Evolutionary conservation across 495 filamentous ascomycete genomes (phyloP), one percentile per base, ranked within the genome.

Genomic region (Penicillium antarcticum): DNA sequence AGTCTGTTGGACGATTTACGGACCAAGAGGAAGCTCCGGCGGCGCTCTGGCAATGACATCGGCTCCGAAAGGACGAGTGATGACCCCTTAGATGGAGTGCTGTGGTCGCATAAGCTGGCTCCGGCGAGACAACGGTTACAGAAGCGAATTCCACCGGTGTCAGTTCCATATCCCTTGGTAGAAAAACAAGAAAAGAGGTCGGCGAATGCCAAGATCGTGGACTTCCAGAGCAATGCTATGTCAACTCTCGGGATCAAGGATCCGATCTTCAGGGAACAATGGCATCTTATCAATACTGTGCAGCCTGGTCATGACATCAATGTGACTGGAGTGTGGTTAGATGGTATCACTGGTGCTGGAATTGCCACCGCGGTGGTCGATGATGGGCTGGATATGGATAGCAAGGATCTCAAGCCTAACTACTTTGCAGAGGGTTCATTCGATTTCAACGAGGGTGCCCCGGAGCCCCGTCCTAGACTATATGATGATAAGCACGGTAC

Each of bases 361-460:
- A 80, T 87, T 9, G 94, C 87, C 1, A 90, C 94, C 4, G 91
- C 92, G 34, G 91, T 98, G 60, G 89, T 98, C 8, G 94, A 98
- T 58, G 94, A 98, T 70, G 94, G 94, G 1, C 68, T 98, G 55
- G 94, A 98, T 60, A 94, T 98, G 89, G 87, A 98, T 70, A 96
- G 91, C 74, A 83, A 92, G 12, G 94, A 98, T 65, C 70, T 98
- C 19, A 92, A 88, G 61, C 87, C 81, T 45, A 98, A 98, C 58
- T 87, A 96, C 70, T 96, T 94, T 65, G 85, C 89, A 6, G 82
- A 81, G 29, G 94, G 94, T 21, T 96, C 91, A 12, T 98, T 86
- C 60, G 94, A 98, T 70, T 98, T 95, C 71, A 98, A 98, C 60
- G 91, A 96, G 59, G 73, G 89, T 32, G 75, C 69, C 0, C 71